Evolutionary conservation across 768 basidiomycete species (phyloP).

Genomic region (Phanerochaete sordida): DNA sequence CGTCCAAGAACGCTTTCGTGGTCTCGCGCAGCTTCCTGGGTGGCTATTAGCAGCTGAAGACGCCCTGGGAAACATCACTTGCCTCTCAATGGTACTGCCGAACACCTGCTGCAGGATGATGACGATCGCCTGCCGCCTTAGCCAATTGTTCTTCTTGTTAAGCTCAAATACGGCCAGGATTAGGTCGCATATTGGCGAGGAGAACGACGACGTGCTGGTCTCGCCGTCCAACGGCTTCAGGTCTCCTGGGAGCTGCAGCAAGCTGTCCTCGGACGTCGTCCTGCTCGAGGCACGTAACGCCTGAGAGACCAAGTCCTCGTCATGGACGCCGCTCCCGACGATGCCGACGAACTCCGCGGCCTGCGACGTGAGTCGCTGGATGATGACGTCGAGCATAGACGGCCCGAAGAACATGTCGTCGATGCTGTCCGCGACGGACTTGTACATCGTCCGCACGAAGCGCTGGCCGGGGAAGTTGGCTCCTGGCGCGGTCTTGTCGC

Average conservation of each 20-base stretch:
- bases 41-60: not conserved
- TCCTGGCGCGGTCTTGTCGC: slow-evolving; percentile 13
- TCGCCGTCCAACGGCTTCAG: slow-evolving; percentile 83
- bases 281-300: slow-evolving; percentile 72
- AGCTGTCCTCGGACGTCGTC: slow-evolving; percentile 58
- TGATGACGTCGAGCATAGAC: slow-evolving; percentile 94
- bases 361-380: slow-evolving; percentile 84
- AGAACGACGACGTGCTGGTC: slow-evolving; percentile 84
- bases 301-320: slow-evolving; percentile 82
- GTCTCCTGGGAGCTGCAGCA: slow-evolving; percentile 73
- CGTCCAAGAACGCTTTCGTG: slow-evolving; percentile 58
- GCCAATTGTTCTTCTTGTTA: slow-evolving; percentile 95
- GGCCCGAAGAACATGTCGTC: slow-evolving; percentile 98
- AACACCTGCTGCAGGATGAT: slow-evolving; percentile 95
- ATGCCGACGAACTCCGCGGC: slow-evolving; percentile 87
- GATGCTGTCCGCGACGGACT: slow-evolving; percentile 89
- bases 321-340: slow-evolving; percentile 70
- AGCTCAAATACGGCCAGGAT: slow-evolving; percentile 92
- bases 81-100: slow-evolving; percentile 96
- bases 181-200: slow-evolving; percentile 91
- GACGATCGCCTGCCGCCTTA: slow-evolving; percentile 91
- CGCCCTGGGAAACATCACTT: slow-evolving; percentile 17
- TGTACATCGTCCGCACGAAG: slow-evolving; percentile 84
- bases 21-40: slow-evolving; percentile 85
- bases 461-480: slow-evolving; percentile 47